These are phyloP conservation scores for Rhynchosporium secalis DNA, from an alignment of 2,329 filamentous ascomycete genomes.

Conservation along the genomic window DNA sequence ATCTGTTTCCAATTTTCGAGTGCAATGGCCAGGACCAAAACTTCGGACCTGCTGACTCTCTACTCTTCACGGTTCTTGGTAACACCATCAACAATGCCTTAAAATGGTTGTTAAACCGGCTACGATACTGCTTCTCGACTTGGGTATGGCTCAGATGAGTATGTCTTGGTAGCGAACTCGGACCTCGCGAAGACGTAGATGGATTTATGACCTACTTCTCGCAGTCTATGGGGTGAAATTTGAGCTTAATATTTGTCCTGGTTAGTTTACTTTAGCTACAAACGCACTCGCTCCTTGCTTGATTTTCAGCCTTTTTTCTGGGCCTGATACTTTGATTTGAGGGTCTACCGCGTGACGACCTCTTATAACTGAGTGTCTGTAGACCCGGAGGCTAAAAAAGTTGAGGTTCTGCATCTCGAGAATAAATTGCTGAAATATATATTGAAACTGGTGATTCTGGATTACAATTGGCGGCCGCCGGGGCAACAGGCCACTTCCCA, in stretches of 20 bases:
- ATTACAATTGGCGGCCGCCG: too few relatives aligned
- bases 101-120: slow-evolving; percentile 22
- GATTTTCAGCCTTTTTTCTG: background rate
- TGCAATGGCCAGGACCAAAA: slow-evolving; percentile 23
- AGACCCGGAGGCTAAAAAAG: background rate
- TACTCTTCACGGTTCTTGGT: slow-evolving; percentile 13
- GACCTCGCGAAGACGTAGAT: background rate
- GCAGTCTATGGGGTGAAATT: background rate
- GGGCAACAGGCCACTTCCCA: background rate
- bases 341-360: background rate
- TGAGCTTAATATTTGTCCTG: background rate
- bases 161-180: background rate
- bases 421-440: background rate
- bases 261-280: background rate
- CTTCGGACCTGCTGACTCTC: slow-evolving; percentile 22
- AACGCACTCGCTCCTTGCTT: too few relatives aligned
- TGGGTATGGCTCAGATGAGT: slow-evolving; percentile 20
- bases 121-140: slow-evolving; percentile 25
- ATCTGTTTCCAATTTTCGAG: slow-evolving; percentile 19
- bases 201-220: background rate
- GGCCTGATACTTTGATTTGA: background rate
- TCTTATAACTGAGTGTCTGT: background rate
- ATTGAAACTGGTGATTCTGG: background rate
- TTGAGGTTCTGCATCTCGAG: background rate
- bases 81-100: slow-evolving; percentile 18